These are phyloP conservation scores for Phytophthora cajani DNA, from an alignment of 352 stramenopile genomes.

Conservation along the genomic window DNA sequence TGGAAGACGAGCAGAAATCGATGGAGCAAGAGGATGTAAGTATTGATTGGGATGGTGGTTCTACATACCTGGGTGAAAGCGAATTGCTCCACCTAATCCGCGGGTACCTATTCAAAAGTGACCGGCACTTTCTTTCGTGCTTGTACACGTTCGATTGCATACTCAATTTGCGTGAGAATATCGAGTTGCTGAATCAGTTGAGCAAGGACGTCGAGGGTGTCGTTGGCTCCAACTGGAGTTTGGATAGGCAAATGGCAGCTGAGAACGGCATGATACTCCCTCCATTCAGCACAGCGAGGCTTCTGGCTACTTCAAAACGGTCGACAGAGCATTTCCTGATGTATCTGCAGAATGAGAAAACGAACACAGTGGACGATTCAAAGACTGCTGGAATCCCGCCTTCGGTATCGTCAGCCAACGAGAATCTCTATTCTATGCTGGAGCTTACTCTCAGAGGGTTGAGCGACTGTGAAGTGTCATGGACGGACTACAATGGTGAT, in stretches of 20 bases:
- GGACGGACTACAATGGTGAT: conserved; percentile 78
- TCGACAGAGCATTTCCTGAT: conserved; percentile 87
- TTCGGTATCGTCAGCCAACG: conserved; percentile 69
- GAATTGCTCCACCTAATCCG: conserved; percentile 78
- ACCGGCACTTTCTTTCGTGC: conserved; percentile 83
- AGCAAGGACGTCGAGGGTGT: conserved; percentile 44
- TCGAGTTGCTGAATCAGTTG: conserved; percentile 47
- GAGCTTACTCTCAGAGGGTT: conserved; percentile 76
- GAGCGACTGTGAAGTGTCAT: conserved; percentile 87
- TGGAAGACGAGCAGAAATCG: conserved; percentile 48
- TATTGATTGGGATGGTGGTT: conserved; percentile 36
- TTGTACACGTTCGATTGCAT: conserved; percentile 85
- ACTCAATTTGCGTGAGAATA: conserved; percentile 60
- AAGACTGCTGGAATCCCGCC: conserved; percentile 4
- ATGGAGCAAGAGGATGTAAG: conserved; percentile 61
- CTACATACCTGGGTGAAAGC: conserved; percentile 72
- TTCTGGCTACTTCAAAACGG: conserved; percentile 69
- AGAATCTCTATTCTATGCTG: conserved; percentile 89
- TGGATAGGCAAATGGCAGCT: conserved; percentile 51
- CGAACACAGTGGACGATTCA: conserved; percentile 8
- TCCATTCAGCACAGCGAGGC: conserved; percentile 84
- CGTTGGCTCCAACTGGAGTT: conserved; percentile 63
- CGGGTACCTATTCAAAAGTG: conserved; percentile 76
- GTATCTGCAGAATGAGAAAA: conserved; percentile 67
- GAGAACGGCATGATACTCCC: conserved; percentile 66